Evolutionary conservation across 169 alveolate genomes (phyloP).

Genomic region (Haemoproteus tartakovskyi): DNA sequence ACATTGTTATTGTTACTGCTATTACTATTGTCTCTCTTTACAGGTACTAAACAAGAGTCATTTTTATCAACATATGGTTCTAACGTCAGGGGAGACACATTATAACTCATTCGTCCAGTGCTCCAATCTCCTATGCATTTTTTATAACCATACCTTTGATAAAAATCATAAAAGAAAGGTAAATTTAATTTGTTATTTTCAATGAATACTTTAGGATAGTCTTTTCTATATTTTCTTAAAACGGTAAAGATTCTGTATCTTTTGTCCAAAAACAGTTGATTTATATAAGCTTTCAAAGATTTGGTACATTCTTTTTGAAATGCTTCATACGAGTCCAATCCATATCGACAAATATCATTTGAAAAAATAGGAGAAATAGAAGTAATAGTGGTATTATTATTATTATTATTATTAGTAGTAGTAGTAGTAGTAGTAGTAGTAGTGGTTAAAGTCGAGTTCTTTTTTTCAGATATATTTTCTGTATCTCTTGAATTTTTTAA

Average conservation of each 20-base stretch:
- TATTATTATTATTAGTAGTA: too few relatives aligned
- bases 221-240: constrained; percentile 35
- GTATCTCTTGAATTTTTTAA: background rate
- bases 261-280: constrained; percentile 31
- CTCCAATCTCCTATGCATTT: constrained; percentile 26
- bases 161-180: constrained; percentile 26
- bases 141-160: constrained; percentile 50
- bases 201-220: constrained; percentile 49
- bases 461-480: too few relatives aligned
- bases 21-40: too few relatives aligned
- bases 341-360: too few relatives aligned
- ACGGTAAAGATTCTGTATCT: constrained; percentile 52
- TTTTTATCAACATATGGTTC: background rate
- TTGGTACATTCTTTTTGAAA: constrained; percentile 33
- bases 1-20: too few relatives aligned
- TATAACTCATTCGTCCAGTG: background rate
- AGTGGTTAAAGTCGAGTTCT: too few relatives aligned
- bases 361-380: too few relatives aligned
- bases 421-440: too few relatives aligned
- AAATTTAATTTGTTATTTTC: constrained; percentile 39
- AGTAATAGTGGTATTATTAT: too few relatives aligned
- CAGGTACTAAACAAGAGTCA: background rate
- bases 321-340: background rate
- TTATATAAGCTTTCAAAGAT: constrained; percentile 22
- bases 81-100: background rate